Base-by-base conservation (phyloP, 495 filamentous ascomycete genomes). In the Collariella sp. region DNA sequence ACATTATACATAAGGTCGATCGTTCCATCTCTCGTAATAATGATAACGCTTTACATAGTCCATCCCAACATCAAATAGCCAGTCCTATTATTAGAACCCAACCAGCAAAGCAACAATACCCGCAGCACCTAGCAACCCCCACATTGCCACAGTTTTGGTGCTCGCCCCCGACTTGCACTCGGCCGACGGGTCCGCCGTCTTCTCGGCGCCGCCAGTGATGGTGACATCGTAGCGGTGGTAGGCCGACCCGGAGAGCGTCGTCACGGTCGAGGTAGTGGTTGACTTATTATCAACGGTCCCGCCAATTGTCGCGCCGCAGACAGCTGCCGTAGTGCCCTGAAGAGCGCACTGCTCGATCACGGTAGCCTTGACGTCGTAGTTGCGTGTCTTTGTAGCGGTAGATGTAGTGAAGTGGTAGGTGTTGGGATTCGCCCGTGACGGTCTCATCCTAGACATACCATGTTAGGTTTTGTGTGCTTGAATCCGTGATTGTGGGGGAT, bases 171-270 rank as follows among this genome's bases (percentile, higher is more conserved):
- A n/a, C 19, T 43, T 43, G 20, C 41, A 44, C 41, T 44, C 7
- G 7, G 22, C 43, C n/a, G 48, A 15, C 6, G 48, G 20, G 24
- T 13, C 42, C n/a, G 50, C 50, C 16, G 31, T 52, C 50, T 52
- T 52, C 16, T 52, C 50, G 4, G 50, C 50, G 19, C 50, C 50
- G 24, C 26, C 50, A 29, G 50, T 52, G 40, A 52, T 52, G 40
- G 50, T 2, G 1, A 52, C 50, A 1, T 44, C 16, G 18, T 16
- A 44, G 40, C 12, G 20, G 29, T 44, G 7, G 39, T 22, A 22
- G 20, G 43, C 26, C 7, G 39, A 18, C 1, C 50, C 50, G 6
- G 40, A 13, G 26, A 44, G 9, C 5, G 15, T 18, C 11, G n/a
- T 15, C 7, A 38, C 0, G 24, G 0, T 9, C 48, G 36, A 19